phyloP scores from a whole-genome alignment of 192 early-diverging fungal genomes.

The Linnemannia zychae region DNA sequence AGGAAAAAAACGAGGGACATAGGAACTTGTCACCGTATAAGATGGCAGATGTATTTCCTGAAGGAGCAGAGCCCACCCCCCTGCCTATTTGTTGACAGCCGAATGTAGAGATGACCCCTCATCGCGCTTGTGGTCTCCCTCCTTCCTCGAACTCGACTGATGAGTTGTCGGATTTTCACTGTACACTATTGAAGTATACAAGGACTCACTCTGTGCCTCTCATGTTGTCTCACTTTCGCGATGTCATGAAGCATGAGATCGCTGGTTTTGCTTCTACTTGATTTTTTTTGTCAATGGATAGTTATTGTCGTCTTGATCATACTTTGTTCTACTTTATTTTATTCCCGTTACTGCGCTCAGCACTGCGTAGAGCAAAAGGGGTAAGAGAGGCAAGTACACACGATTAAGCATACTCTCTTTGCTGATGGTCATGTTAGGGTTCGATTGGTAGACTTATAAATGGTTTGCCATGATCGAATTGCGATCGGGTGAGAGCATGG shows the following conservation, averaged over 20 bases:
- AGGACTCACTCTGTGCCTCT: too few relatives aligned
- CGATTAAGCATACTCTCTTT: neutral
- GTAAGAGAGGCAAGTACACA: neutral
- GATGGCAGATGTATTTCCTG: neutral
- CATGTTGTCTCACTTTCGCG: too few relatives aligned
- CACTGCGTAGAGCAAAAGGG: neutral
- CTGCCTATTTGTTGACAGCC: neutral
- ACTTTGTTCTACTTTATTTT: neutral
- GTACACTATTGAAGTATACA: too few relatives aligned
- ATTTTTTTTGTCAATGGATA: neutral
- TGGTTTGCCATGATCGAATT: neutral
- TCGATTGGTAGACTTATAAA: neutral
- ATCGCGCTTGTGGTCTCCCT: neutral
- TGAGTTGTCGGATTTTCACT: too few relatives aligned
- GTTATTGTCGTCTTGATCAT: neutral
- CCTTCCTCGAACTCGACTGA: too few relatives aligned
- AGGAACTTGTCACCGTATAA: too few relatives aligned
- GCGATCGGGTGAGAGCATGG: neutral
- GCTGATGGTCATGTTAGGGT: neutral
- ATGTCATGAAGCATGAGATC: too few relatives aligned
- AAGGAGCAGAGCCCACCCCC: neutral
- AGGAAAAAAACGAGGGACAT: too few relatives aligned
- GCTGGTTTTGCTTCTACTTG: neutral
- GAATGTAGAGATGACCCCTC: neutral
- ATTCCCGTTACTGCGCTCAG: neutral